Base-by-base conservation (phyloP, 306 rosid genomes). In the Trifolium subterraneum region DNA sequence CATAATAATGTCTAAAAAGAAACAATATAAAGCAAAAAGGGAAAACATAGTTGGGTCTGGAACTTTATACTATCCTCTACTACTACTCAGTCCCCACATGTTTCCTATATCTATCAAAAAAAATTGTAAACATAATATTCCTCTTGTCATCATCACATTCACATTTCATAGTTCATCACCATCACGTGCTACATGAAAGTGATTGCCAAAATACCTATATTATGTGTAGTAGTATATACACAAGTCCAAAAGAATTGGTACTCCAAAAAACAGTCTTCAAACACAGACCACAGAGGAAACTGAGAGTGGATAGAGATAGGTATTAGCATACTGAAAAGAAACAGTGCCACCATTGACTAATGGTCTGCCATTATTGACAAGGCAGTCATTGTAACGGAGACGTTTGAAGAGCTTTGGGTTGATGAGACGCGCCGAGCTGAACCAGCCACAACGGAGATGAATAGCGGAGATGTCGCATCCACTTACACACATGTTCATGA, bases 391-490 rank as follows among this genome's bases (percentile, higher is more conserved):
- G 80, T 81, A 92, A 45, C 80, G 76, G 55, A 92, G 92, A 69
- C 97, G 94, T 74, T 86, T 94, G 88, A 94, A 94, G 54, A 94
- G 23, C 75, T 77, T 91, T 1, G 99, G 97, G 71, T 87, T 92
- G 71, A 94, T 84, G 44, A 90, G 90, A 4, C 83, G 82, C 18
- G 90, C 95, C 2, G 99, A 94, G 88, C 97, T 92, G 78, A 92
- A 94, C 99, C 96, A 91, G 16, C 99, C 97, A 1, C 99, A 94
- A 54, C 42, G 75, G 63, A 94, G 63, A 77, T 90, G 99, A 45
- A 94, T 88, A 13, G 59, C 72, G 13, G 92, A 82, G 71, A 94
- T 86, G 76, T 82, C 83, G 72, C 98, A 94, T 9, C 95, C 97
- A 22, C 83, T 85, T 19, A 71, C 84, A 10, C 99, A 90, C 76